Base-by-base conservation (phyloP, 352 stramenopile genomes). In the Phytophthora idaei region DNA sequence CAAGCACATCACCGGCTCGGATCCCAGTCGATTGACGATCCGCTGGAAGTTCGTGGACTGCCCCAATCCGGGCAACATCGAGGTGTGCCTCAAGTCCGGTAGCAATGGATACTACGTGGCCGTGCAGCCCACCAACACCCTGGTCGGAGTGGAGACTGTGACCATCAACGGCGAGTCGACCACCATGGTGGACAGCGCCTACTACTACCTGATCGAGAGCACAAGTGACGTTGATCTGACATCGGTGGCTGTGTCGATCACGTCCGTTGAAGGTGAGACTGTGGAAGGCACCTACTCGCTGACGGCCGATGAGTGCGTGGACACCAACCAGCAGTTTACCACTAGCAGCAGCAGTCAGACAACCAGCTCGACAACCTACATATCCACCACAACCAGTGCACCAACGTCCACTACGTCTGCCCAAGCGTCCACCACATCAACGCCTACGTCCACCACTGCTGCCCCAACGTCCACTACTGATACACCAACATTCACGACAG, bases 41-140 rank as follows among this genome's bases (percentile, higher is more conserved):
- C 53, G 71, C 17, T 90, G 82, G 80, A 52, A 59, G 39, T 90
- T 89, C 49, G 77, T 89, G 32, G 80, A 90, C 53, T 90, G 82
- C 50, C 80, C 78, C 1, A 67, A 49, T 41, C 59, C 65, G 28
- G 63, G 73, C 21, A 83, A 75, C 49, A 69, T 91, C 70, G 61
- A 89, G 69, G 82, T 83, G 47, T 91, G 82, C 56, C 73, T 91
- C 29, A 89, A 91, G 64, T 53, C 50, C 12, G 80, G 80, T 42
- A 89, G 78, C 66, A 91, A 86, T 65, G 52, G 59, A 14, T 80
- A 80, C 67, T 89, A 76, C 51, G 65, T 76, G 17, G 82, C 82
- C 14, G 64, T 91, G 36, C 80, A 89, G 62, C 82, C 82, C 4
- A 77, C 78, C 44, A 89, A 88, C 61, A 74, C 71, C 11, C 46